Percentiles rank a stretch among this genome's conserved stretches.
These are phyloP conservation scores for Zymoseptoria tritici DNA, from an alignment of 2,329 filamentous ascomycete species.

Conservation along the genomic window DNA sequence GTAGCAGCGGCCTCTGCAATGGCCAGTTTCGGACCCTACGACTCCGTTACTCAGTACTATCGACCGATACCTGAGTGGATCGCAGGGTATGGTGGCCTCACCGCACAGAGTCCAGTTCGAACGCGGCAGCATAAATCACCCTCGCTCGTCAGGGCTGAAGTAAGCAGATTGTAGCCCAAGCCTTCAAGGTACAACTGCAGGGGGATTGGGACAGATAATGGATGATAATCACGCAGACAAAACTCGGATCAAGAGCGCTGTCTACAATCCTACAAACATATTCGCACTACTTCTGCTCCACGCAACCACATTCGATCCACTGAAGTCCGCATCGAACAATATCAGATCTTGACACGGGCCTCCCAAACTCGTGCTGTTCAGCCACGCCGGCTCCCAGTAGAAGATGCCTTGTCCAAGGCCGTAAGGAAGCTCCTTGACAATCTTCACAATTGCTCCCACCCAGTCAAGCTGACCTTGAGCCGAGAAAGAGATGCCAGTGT, in stretches of 20 bases:
- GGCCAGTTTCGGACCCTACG: too few species aligned
- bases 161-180: neutral
- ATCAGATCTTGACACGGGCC: slow-evolving; percentile 24
- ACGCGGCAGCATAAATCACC: too few species aligned
- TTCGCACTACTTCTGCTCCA: slow-evolving; percentile 22
- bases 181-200: too few species aligned
- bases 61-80: too few species aligned
- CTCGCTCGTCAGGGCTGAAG: too few species aligned
- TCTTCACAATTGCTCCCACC: slow-evolving; percentile 22
- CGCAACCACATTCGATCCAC: slow-evolving; percentile 20
- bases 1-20: too few species aligned
- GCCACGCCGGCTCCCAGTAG: slow-evolving; percentile 29
- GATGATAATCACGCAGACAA: too few species aligned
- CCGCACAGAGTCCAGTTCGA: too few species aligned
- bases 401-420: slow-evolving; percentile 27
- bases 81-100: too few species aligned
- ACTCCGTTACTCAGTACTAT: too few species aligned
- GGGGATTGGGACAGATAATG: too few species aligned
- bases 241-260: neutral
- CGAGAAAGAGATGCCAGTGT: slow-evolving; percentile 23
- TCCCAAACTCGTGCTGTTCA: slow-evolving; percentile 28
- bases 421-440: slow-evolving; percentile 23
- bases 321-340: slow-evolving; percentile 25
- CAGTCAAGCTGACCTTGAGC: slow-evolving; percentile 25
- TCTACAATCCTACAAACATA: slow-evolving; percentile 18